Base-by-base conservation (phyloP, 495 filamentous ascomycete genomes). In the Penicillium robsamsonii region DNA sequence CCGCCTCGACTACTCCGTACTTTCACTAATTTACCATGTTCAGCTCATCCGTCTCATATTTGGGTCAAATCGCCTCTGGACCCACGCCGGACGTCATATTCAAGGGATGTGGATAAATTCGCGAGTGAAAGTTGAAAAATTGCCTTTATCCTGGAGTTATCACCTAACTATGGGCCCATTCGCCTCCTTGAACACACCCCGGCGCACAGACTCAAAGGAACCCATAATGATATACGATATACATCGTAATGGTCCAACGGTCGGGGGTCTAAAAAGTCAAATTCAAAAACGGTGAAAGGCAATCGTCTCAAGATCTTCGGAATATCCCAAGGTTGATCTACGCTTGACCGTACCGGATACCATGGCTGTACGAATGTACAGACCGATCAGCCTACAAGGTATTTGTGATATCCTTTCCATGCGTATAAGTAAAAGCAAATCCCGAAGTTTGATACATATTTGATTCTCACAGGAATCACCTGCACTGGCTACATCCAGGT, bases 301-400 rank as follows among this genome's bases (percentile, higher is more conserved):
- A 64, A 67, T 62, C 56, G 56, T 24, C 42, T 42, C 43, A 17
- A 62, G 64, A 61, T 64, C 64, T 62, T 62, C 58, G 53, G 31
- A 61, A 45, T n/a, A 12, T 55, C 50, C 24, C 49, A 60, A 58
- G 5, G 22, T 37, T 40, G 48, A 38, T 50, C 35, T 12, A 40
- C 12, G 20, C 3, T 40, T 46, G 6, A 1, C 45, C 15, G 22
- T 27, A 27, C 22, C 22, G 22, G 22, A 27, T 22, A 15, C n/a
- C 10, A 13, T 35, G 27, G 20, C 47, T 22, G 18, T 22, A 50
- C 11, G 22, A 27, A 12, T 10, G 2, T 27, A 9, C 24, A 8
- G 25, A 10, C 24, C 25, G 41, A 43, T 38, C 35, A 43, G 20
- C 5, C 41, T 43, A 4, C 8, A 46, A 29, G 25, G n/a, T 7